Base-by-base conservation (phyloP, 2,329 filamentous ascomycete species). In the Ascochyta koolunga region DNA sequence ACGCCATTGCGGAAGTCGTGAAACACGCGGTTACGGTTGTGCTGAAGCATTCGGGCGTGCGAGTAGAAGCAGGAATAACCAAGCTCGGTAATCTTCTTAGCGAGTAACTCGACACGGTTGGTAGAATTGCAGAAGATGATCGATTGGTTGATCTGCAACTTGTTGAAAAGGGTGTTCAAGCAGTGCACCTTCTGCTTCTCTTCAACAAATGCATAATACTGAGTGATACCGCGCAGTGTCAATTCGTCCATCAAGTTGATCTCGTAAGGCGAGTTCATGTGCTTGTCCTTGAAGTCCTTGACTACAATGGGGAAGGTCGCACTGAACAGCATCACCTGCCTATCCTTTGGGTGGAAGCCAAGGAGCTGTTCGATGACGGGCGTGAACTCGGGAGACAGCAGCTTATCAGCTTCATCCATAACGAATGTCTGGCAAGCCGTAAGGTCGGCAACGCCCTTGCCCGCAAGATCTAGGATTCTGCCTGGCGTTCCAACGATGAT, bases 111-210 rank as follows among this genome's bases (percentile, higher is more conserved):
- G 57, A 99, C 95, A 62, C 95, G 91, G 77, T 98, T 98, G 48
- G 95, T 99, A 35, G 95, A 99, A 79, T 99, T 99, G 80, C 95
- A 99, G 81, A 99, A 99, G 75, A 99, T 99, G 80, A 99, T 99
- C 59, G 96, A 99, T 81, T 99, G 95, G 79, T 99, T 99, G 80
- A 99, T 99, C 78, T 99, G 93, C 15, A 99, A 86, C 78, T 97
- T 96, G 66, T 93, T 97, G 82, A 99, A 99, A 60, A 99, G 88
- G 0, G 95, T 99, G 81, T 99, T 99, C 62, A 99, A 80, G 76
- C 95, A 99, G 79, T 99, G 96, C 18, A 99, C 95, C 80, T 99
- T 99, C 75, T 97, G 91, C 80, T 97, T 97, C 79, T 99, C 95
- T 77, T 99, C 95, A 46, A 99, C 96, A 66, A 98, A 99, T 36